These are phyloP conservation scores for Aspergillus fischeri DNA, from an alignment of 2,329 filamentous ascomycete species.

Conservation along the genomic window DNA sequence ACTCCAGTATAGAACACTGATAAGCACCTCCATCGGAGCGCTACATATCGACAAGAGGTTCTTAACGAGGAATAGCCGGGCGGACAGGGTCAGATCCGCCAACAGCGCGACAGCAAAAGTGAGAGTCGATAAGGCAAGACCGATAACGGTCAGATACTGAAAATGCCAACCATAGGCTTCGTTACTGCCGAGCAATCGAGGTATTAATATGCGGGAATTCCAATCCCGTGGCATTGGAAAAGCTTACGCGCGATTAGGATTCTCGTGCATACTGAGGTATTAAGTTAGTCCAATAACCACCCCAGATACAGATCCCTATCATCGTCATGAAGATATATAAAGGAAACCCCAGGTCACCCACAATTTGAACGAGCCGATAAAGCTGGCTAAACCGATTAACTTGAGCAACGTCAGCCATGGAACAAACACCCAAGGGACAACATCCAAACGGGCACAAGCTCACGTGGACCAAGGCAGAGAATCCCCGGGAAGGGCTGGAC, in stretches of 20 bases:
- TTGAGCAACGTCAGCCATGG: constrained; percentile 22
- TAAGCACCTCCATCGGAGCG: constrained; percentile 58
- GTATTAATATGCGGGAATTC: constrained; percentile 5
- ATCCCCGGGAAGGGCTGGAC: constrained; percentile 38
- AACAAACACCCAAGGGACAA: constrained; percentile 1
- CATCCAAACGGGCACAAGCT: constrained; percentile 6
- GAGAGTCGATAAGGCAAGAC: constrained; percentile 51
- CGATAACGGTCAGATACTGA: constrained; percentile 62
- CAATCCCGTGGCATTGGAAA: neutral
- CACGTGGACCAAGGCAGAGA: constrained; percentile 44
- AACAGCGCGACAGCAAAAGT: constrained; percentile 53
- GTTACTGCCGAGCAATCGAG: constrained; percentile 38
- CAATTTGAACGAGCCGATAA: constrained; percentile 44
- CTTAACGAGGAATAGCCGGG: constrained; percentile 52
- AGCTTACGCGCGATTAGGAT: constrained; percentile 42
- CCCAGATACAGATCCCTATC: neutral
- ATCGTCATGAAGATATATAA: neutral
- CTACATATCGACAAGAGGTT: constrained; percentile 56
- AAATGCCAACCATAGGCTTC: constrained; percentile 63
- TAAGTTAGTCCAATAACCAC: constrained; percentile 4
- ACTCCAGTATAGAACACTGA: constrained; percentile 59
- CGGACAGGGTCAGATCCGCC: constrained; percentile 53
- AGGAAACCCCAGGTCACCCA: constrained; percentile 18
- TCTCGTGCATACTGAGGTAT: constrained; percentile 35
- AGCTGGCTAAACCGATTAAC: constrained; percentile 40